Percentiles rank a stretch among this genome's conserved stretches.
These are phyloP conservation scores for Pichia sp. DNA, from an alignment of 1,139 yeast genomes.

Conservation along the genomic window DNA sequence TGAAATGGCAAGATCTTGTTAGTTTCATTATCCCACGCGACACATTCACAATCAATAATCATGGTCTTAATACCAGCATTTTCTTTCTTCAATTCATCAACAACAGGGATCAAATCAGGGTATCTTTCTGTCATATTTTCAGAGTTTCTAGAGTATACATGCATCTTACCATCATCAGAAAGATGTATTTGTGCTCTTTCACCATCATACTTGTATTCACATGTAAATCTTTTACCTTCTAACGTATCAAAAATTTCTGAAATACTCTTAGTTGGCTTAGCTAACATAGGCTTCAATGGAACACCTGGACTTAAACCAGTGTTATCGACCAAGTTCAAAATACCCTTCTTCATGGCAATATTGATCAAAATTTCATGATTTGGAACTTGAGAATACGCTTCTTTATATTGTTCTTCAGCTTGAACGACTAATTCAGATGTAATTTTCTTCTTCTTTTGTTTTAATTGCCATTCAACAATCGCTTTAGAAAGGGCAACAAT, in stretches of 20 bases:
- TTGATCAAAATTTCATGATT: constrained; percentile 78
- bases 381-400: constrained; percentile 90
- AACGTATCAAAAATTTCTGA: constrained; percentile 88
- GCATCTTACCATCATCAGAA: constrained; percentile 61
- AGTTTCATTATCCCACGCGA: constrained; percentile 89
- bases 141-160: constrained; percentile 88
- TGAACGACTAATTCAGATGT: constrained; percentile 43
- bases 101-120: constrained; percentile 79
- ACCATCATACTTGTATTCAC: constrained; percentile 97
- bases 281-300: constrained; percentile 97
- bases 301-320: constrained; percentile 87
- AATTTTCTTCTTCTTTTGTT: constrained; percentile 21
- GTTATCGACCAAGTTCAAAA: constrained; percentile 60
- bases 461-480: constrained; percentile 56
- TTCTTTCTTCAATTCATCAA: constrained; percentile 53
- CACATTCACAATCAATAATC: constrained; percentile 95
- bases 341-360: constrained; percentile 65
- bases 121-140: constrained; percentile 97
- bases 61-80: constrained; percentile 46
- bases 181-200: constrained; percentile 96
- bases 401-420: constrained; percentile 80
- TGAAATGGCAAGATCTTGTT: constrained; percentile 89
- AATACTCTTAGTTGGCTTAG: constrained; percentile 94
- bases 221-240: constrained; percentile 81
- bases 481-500: constrained; percentile 84